Conservation (phyloP, 2,329 filamentous ascomycete species). For the Botrytis porri region DNA sequence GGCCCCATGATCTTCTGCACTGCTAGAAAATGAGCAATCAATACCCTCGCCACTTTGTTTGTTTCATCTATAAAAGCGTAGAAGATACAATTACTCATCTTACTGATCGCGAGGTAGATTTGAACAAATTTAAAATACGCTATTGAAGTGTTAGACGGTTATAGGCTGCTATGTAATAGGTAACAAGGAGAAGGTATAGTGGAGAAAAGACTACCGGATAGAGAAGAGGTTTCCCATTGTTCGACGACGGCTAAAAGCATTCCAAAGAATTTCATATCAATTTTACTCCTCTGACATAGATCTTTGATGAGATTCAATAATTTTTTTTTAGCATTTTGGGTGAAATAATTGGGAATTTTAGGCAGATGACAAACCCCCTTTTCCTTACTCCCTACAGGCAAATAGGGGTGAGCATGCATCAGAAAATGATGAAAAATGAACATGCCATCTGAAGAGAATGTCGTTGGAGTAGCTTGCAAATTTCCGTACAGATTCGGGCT, state of each 20-base stretch:
- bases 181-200: neutral
- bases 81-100: neutral
- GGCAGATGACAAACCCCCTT: neutral
- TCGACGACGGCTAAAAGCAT: neutral
- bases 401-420: neutral
- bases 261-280: neutral
- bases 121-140: neutral
- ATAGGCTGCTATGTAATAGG: neutral
- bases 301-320: neutral
- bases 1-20: neutral
- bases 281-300: neutral
- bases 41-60: neutral
- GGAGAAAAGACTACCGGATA: neutral
- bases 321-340: neutral
- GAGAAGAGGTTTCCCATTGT: neutral
- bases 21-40: neutral
- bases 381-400: neutral
- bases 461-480: neutral
- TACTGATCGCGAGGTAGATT: neutral
- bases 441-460: conserved; percentile 3
- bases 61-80: neutral
- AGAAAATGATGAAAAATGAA: conserved; percentile 10
- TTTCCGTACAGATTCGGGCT: neutral
- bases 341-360: neutral
- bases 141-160: neutral